Base-by-base conservation (phyloP, 768 basidiomycete genomes). In the Boletus huronensis region DNA sequence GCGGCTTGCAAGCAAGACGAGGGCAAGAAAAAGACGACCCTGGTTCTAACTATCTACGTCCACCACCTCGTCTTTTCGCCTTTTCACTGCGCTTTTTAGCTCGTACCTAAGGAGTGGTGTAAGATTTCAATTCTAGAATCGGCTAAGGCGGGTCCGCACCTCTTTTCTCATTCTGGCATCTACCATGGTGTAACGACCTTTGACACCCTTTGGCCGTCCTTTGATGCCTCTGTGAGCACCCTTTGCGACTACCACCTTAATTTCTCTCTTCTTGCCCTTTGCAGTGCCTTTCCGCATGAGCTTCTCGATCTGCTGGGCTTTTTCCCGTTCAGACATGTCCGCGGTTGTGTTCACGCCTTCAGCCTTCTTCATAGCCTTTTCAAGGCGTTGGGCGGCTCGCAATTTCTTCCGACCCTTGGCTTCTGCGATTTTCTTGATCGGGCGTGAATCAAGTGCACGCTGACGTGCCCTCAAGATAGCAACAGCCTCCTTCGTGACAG, bases 401-500 rank as follows among this genome's bases (percentile, higher is more conserved):
- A 91, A 75, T 75, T 98, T 98, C 75, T 99, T 99, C 58, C 97
- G 82, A 28, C 93, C 94, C 72, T 98, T 98, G 14, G 97, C 97
- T 73, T 98, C 97, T 9, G 96, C 97, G 7, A 98, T 83, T 78
- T 99, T 99, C 77, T 97, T 98, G 75, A 99, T 98, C 17, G 97
- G 97, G 25, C 97, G 84, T 1, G 96, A 93, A 68, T 99, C 94
- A 46, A 99, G 77, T 14, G 93, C 91, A 13, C 96, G 88, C 72
- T 95, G 90, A 71, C 90, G 93, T 21, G 89, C 90, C 29, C 90
- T 85, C 29, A 99, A 78, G 10, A 84, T 85, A 46, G 80, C 79
- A 52, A 98, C 78, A 10, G 97, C 97, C 69, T 98, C 97, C 70
- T 96, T 98, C 0, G 95, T 98, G 52, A 98, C 79, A n/a, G 97